Conservation (phyloP, 1,284 basidiomycete genomes). For the Puccinia sorghi region DNA sequence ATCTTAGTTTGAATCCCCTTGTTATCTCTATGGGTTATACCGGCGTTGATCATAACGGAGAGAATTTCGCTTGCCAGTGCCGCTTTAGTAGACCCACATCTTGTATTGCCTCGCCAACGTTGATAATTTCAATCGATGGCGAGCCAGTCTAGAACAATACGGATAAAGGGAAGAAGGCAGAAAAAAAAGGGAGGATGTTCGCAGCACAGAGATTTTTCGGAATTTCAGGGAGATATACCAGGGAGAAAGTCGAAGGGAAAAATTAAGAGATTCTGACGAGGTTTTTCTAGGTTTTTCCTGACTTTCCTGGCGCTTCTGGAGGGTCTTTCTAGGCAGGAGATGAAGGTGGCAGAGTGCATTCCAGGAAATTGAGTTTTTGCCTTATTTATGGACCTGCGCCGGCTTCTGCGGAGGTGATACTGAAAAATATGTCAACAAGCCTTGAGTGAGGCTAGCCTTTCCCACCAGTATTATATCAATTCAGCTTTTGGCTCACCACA, state of each 20-base stretch:
- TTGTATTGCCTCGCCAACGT: not conserved
- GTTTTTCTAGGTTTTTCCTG: not conserved
- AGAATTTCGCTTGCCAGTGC: not conserved
- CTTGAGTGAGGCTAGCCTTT: too few species aligned
- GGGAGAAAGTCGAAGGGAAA: not conserved
- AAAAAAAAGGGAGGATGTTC: too few species aligned
- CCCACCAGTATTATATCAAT: too few species aligned
- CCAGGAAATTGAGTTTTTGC: not conserved
- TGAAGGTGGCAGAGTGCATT: not conserved
- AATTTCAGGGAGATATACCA: too few species aligned
- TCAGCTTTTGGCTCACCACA: too few species aligned
- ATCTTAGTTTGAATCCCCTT: slow-evolving; percentile 14
- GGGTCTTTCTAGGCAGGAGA: not conserved
- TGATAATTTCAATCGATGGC: not conserved
- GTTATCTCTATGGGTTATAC: slow-evolving; percentile 1
- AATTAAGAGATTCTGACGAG: too few species aligned
- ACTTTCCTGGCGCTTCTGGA: not conserved
- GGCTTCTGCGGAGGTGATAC: not conserved
- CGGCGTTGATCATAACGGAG: not conserved
- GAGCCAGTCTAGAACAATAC: not conserved
- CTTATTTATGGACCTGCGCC: not conserved
- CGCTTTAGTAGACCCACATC: not conserved
- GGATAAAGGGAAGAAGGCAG: not conserved
- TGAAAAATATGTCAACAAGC: too few species aligned
- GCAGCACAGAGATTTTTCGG: too few species aligned